phyloP scores from a whole-genome alignment of 1,139 yeast species.

The Pneumocystis carinii region DNA sequence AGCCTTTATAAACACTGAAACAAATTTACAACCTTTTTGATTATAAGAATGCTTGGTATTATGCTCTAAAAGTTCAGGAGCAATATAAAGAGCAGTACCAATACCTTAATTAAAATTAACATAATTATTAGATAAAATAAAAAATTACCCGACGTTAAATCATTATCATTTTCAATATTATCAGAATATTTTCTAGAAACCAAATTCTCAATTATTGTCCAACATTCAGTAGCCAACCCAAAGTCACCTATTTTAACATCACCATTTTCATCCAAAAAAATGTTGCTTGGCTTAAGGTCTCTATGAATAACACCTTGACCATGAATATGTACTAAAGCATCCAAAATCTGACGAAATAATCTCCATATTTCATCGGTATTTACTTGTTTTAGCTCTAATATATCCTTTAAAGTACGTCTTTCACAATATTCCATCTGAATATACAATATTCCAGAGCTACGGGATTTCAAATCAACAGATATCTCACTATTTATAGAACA shows the following conservation, averaged over 20 bases:
- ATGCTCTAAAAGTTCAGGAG: constrained; percentile 60
- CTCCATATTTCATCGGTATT: constrained; percentile 69
- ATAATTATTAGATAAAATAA: neutral
- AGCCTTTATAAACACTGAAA: constrained; percentile 1
- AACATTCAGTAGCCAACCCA: constrained; percentile 54
- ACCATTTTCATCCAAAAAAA: constrained; percentile 79
- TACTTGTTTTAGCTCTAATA: constrained; percentile 69
- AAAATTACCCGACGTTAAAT: neutral
- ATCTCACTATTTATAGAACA: neutral
- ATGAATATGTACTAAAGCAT: constrained; percentile 84
- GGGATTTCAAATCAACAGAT: neutral
- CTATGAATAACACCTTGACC: constrained; percentile 89
- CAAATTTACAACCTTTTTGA: constrained; percentile 4
- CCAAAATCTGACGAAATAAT: constrained; percentile 69
- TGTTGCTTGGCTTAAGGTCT: constrained; percentile 88
- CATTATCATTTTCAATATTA: constrained; percentile 2
- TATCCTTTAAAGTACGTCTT: constrained; percentile 69
- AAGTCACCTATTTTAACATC: constrained; percentile 93
- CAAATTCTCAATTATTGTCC: neutral
- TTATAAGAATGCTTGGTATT: neutral
- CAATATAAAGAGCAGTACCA: constrained; percentile 87
- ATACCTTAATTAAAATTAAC: constrained; percentile 20
- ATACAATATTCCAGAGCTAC: constrained; percentile 37
- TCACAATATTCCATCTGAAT: constrained; percentile 99
- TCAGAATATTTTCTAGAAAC: neutral